A percentile compares a stretch with the other conserved stretches of the same genome.
Evolutionary conservation across 768 basidiomycete genomes (phyloP).

Genomic region (Polyporus arcularius): DNA sequence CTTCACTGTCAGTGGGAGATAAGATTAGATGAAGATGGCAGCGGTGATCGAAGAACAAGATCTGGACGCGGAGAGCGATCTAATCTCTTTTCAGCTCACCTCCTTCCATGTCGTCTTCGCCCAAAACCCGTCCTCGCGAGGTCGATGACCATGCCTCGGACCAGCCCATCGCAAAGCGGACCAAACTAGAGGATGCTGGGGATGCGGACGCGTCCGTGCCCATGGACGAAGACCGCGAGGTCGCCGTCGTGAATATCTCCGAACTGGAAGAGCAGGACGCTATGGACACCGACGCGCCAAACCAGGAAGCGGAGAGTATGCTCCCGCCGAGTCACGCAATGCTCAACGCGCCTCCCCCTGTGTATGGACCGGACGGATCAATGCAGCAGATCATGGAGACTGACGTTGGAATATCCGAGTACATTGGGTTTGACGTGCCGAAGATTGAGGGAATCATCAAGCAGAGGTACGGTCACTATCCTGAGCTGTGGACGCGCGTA

Average conservation of each 20-base stretch:
- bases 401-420: constrained; percentile 91
- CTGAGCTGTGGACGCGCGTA: not conserved
- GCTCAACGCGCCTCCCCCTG: constrained; percentile 58
- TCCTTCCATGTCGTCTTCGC: constrained; percentile 15
- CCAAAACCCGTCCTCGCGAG: constrained; percentile 25
- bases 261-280: constrained; percentile 13
- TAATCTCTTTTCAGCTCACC: constrained; percentile 11
- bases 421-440: constrained; percentile 67
- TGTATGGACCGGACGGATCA: constrained; percentile 47
- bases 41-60: not conserved
- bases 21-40: constrained; percentile 12
- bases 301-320: constrained; percentile 24
- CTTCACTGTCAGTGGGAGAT: not conserved
- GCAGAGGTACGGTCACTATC: constrained; percentile 65
- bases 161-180: constrained; percentile 39
- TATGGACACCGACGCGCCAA: constrained; percentile 2
- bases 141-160: constrained; percentile 19
- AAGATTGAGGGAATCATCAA: constrained; percentile 93
- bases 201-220: constrained; percentile 20
- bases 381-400: constrained; percentile 66
- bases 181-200: constrained; percentile 32
- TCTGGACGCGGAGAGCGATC: constrained; percentile 10
- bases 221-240: constrained; percentile 11
- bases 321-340: constrained; percentile 77
- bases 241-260: constrained; percentile 12